phyloP scores from a whole-genome alignment of 768 basidiomycete species.

The Piloderma croceum region DNA sequence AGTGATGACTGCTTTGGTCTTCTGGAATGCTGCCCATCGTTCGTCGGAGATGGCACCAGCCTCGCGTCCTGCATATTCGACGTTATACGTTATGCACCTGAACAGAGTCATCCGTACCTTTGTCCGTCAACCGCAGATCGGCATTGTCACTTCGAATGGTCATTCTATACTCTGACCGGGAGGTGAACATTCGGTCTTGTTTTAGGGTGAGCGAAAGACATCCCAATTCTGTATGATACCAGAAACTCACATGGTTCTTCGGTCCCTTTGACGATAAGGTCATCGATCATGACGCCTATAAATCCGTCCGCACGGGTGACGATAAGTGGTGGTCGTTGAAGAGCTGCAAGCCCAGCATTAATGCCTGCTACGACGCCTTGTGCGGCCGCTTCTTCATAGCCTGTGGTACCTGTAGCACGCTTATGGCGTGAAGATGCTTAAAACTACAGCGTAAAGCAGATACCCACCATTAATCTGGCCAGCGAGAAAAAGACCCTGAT shows the following conservation, averaged over 20 bases:
- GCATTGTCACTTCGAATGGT: constrained; percentile 86
- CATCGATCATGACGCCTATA: constrained; percentile 89
- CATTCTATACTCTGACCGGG: constrained; percentile 86
- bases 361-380: constrained; percentile 86
- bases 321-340: constrained; percentile 47
- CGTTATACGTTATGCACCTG: no score
- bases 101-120: constrained; percentile 44
- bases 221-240: background rate
- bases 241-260: constrained; percentile 77
- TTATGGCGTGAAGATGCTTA: background rate
- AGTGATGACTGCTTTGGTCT: constrained; percentile 29
- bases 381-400: constrained; percentile 91
- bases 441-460: background rate
- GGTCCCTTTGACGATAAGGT: constrained; percentile 80
- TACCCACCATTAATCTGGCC: constrained; percentile 79
- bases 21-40: constrained; percentile 38
- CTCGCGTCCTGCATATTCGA: constrained; percentile 35
- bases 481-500: constrained; percentile 75
- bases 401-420: constrained; percentile 66
- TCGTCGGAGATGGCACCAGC: constrained; percentile 38
- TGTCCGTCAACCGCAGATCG: constrained; percentile 73
- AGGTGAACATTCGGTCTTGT: constrained; percentile 90
- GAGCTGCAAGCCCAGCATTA: constrained; percentile 75
- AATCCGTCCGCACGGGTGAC: constrained; percentile 83
- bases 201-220: background rate